phyloP scores from a whole-genome alignment of 805 yeast genomes.

The Tetrapisispora namnaoensis region DNA sequence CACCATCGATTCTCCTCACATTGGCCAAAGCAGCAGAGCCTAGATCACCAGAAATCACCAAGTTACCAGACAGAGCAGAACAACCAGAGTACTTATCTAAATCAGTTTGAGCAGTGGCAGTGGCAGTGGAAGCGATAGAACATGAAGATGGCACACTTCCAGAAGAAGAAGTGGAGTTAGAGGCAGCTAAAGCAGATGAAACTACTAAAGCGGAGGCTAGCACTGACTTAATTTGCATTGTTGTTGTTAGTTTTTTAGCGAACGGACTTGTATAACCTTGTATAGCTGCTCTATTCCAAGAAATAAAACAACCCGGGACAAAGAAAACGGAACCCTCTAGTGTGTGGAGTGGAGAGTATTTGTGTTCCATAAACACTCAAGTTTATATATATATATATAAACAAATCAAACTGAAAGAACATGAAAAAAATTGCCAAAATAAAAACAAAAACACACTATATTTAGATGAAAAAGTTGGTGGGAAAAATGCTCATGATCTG shows the following conservation, averaged over 20 bases:
- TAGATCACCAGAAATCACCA: conserved; percentile 56
- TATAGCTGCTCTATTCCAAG: not conserved
- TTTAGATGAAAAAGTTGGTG: too few species aligned
- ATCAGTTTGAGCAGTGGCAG: conserved; percentile 74
- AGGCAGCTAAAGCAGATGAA: conserved; percentile 35
- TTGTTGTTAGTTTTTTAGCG: conserved; percentile 1
- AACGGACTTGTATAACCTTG: not conserved
- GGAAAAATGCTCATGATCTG: too few species aligned
- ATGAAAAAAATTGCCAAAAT: too few species aligned
- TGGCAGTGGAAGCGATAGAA: conserved; percentile 48
- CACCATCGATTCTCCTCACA: conserved; percentile 70
- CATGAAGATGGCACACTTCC: conserved; percentile 49
- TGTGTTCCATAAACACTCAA: too few species aligned
- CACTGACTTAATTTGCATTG: conserved; percentile 51
- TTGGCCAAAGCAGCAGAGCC: conserved; percentile 62
- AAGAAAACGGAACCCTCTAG: too few species aligned
- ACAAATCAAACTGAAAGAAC: too few species aligned
- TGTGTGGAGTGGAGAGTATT: too few species aligned
- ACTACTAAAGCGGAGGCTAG: conserved; percentile 41
- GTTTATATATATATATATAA: too few species aligned
- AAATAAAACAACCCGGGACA: not conserved
- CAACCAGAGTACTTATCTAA: conserved; percentile 68
- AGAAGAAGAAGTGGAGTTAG: conserved; percentile 15
- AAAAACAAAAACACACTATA: too few species aligned
- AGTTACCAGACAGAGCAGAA: conserved; percentile 70